Evolutionary conservation across 257 asterid species (phyloP), one percentile per base, ranked within the genome.

Genomic region (Hygrophila difformis): DNA sequence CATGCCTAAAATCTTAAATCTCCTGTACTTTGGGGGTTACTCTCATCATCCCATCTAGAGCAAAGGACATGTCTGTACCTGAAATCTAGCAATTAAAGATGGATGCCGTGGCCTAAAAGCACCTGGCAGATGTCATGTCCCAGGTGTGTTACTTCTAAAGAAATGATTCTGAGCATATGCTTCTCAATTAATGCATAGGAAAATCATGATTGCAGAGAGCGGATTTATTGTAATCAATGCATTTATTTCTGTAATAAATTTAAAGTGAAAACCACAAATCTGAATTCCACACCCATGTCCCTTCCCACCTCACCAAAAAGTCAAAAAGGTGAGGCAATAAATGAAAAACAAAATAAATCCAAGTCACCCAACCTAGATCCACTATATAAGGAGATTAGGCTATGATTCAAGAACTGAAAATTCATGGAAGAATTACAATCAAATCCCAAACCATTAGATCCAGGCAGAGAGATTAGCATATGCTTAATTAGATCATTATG

Each of bases 191-290:
- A 26, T 18, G 12, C 24, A 18, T 9, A 10, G 12, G 34, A 28
- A 47, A 21, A 14, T 51, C 20, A 57, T 34, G 49, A 31, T 48
- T 48, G 49, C 31, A 52, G 12, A 38, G 20, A 53, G 40, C 3
- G 47, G 19, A 7, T 16, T n/a, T 39, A 14, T 5, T 16, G 38
- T 44, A 43, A 43, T 23, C 20, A 19, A 8, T 42, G 18, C 37
- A n/a, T 16, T 8, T 39, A n/a, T n/a, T n/a, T 47, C 23, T 16
- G 5, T 6, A 13, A 43, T 34, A 5, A 56, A 22, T 50, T n/a
- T n/a, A 18, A n/a, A 23, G 14, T 20, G 33, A 28, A 18, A 53
- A 22, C 20, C 24, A 23, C n/a, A 19, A 4, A 49, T 14, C 45
- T 40, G 42, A 40, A 41, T 17, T 17, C 29, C 29, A 24, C 5